phyloP scores from a whole-genome alignment of 306 rosid species.

The Dryas drummondii region DNA sequence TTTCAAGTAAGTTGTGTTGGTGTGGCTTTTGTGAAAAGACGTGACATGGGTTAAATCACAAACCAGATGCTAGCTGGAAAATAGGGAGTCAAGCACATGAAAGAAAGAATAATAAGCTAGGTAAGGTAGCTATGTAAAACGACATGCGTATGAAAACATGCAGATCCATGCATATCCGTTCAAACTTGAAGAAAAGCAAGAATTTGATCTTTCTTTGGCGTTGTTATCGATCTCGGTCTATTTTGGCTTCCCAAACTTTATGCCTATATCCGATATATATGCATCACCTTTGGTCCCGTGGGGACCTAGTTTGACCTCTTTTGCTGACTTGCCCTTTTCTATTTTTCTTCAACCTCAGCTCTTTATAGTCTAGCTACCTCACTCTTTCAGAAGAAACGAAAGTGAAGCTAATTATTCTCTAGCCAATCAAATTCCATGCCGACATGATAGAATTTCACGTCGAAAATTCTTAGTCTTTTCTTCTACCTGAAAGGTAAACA shows the following conservation, averaged over 20 bases:
- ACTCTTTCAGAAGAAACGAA: too few relatives aligned
- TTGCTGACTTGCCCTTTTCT: background rate
- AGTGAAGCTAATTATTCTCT: too few relatives aligned
- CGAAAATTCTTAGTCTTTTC: too few relatives aligned
- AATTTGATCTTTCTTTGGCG: background rate
- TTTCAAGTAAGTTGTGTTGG: constrained; percentile 12
- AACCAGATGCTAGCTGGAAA: background rate
- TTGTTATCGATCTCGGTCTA: constrained; percentile 12
- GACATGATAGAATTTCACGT: too few relatives aligned
- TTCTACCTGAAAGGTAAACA: too few relatives aligned
- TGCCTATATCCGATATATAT: background rate
- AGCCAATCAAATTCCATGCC: too few relatives aligned
- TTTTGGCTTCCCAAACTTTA: constrained; percentile 3
- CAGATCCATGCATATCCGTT: constrained; percentile 31
- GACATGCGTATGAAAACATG: constrained; percentile 12
- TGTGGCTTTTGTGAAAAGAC: constrained; percentile 29
- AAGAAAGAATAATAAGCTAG: constrained; percentile 7
- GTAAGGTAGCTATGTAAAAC: too few relatives aligned
- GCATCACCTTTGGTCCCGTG: background rate
- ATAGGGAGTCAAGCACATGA: background rate
- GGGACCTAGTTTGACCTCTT: background rate
- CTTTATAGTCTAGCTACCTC: too few relatives aligned
- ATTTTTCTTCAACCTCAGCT: background rate
- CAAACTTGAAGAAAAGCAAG: background rate
- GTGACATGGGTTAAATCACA: constrained; percentile 11